Conservation (phyloP, 352 stramenopile genomes). For the Peronospora farinosa region DNA sequence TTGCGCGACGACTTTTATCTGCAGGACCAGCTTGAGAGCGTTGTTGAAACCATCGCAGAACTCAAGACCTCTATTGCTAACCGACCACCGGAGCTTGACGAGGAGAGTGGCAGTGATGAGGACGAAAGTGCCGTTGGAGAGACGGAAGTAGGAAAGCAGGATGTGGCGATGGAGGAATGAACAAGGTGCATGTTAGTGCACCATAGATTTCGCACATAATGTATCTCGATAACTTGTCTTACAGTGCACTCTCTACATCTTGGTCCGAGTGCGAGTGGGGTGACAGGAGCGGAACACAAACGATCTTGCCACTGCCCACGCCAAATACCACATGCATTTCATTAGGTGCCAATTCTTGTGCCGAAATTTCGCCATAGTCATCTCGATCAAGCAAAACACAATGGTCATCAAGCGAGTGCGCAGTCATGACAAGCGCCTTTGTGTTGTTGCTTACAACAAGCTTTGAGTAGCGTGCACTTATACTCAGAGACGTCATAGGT, state of each 20-base stretch:
- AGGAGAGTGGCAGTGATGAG: slow-evolving; percentile 44
- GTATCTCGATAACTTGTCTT: slow-evolving; percentile 32
- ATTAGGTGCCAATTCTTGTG: slow-evolving; percentile 62
- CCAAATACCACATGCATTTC: slow-evolving; percentile 73
- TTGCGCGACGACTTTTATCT: slow-evolving; percentile 67
- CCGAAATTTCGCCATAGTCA: slow-evolving; percentile 42
- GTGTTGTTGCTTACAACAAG: slow-evolving; percentile 60
- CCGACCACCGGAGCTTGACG: slow-evolving; percentile 46
- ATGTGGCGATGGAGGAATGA: slow-evolving; percentile 83
- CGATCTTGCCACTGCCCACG: slow-evolving; percentile 44
- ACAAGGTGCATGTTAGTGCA: slow-evolving; percentile 17
- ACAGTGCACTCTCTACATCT: slow-evolving; percentile 19
- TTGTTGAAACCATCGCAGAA: slow-evolving; percentile 53
- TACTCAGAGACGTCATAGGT: slow-evolving; percentile 40
- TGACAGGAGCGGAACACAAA: slow-evolving; percentile 45
- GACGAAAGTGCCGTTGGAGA: slow-evolving; percentile 26
- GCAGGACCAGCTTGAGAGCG: slow-evolving; percentile 71
- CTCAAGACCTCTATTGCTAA: slow-evolving; percentile 54
- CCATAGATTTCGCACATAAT: slow-evolving; percentile 48
- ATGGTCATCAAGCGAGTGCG: slow-evolving; percentile 42
- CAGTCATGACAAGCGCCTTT: slow-evolving; percentile 38
- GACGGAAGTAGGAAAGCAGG: slow-evolving; percentile 37
- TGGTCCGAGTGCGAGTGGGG: slow-evolving; percentile 6
- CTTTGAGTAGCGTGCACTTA: slow-evolving; percentile 60
- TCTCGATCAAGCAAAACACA: slow-evolving; percentile 48